phyloP scores from a whole-genome alignment of 306 rosid genomes.

The Dalbergia cultrata region DNA sequence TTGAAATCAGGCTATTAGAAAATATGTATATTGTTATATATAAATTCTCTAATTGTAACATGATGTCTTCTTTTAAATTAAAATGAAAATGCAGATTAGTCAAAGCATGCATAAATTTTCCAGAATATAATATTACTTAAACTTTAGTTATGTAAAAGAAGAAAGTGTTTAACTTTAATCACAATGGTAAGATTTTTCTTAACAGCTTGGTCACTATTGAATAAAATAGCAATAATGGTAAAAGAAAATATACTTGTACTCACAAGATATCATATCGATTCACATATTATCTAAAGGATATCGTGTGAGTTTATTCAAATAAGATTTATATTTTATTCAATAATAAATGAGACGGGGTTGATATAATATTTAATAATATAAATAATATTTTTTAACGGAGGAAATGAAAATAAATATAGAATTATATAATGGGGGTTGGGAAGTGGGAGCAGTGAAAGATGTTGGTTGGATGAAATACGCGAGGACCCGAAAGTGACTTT shows the following conservation, averaged over 20 bases:
- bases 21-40: not conserved
- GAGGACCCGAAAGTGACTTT: constrained; percentile 74
- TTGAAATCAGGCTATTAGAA: not conserved
- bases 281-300: no score
- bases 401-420: no score
- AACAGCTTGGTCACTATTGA: not conserved
- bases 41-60: not conserved
- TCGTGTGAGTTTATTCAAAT: no score
- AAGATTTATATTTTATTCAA: no score
- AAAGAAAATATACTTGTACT: no score
- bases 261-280: no score
- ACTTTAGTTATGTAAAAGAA: not conserved
- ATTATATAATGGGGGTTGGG: not conserved
- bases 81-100: not conserved
- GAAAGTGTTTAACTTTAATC: not conserved
- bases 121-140: not conserved
- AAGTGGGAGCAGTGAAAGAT: not conserved
- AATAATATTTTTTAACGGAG: no score
- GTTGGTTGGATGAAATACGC: constrained; percentile 63
- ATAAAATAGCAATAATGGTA: not conserved
- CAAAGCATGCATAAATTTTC: not conserved
- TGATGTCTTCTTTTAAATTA: not conserved
- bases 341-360: no score
- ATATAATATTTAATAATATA: no score
- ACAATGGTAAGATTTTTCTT: not conserved